Evolutionary conservation across 2,329 filamentous ascomycete genomes (phyloP).

Genomic region (Blastomyces parvus): DNA sequence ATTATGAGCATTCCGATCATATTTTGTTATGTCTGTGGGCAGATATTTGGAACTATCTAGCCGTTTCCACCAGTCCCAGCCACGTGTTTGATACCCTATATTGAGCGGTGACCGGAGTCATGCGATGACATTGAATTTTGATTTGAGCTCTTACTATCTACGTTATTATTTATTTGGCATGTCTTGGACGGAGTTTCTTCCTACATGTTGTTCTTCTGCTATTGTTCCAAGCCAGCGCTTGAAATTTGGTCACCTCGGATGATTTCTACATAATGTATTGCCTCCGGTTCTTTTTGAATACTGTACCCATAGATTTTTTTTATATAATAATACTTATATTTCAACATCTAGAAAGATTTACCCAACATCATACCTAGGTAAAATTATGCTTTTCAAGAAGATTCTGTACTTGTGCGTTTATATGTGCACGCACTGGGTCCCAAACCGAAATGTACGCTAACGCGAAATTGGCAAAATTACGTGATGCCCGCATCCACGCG

Average conservation of each 20-base stretch:
- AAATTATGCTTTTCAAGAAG: neutral
- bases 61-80: neutral
- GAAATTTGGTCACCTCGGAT: constrained; percentile 1
- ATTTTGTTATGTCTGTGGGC: neutral
- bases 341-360: too few species aligned
- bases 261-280: neutral
- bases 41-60: constrained; percentile 1
- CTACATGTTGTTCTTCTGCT: neutral
- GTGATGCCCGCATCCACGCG: neutral
- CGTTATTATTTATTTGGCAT: neutral
- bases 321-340: neutral
- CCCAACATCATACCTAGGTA: neutral
- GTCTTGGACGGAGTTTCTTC: neutral
- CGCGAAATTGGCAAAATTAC: constrained; percentile 5
- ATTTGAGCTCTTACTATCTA: neutral
- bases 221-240: neutral
- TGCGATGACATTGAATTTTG: neutral
- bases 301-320: constrained; percentile 1
- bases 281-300: neutral
- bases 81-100: constrained; percentile 6
- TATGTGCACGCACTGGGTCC: neutral
- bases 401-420: neutral
- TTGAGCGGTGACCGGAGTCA: neutral
- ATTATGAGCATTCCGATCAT: neutral
- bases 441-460: neutral